These are phyloP conservation scores for Pythium dissotocum DNA, from an alignment of 352 stramenopile genomes.

Conservation along the genomic window DNA sequence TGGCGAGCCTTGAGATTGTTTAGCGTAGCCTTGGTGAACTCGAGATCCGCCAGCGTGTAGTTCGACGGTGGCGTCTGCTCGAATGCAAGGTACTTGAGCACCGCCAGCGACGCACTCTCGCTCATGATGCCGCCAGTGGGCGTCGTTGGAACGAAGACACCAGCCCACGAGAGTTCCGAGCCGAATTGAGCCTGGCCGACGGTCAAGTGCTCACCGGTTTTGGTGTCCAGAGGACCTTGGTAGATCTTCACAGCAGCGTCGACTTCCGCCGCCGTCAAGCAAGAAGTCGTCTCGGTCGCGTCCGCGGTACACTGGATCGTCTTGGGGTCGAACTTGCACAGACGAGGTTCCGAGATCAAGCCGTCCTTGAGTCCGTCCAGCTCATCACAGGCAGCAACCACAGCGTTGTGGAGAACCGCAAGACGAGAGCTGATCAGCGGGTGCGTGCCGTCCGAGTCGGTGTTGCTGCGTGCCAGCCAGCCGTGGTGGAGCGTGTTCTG, in stretches of 20 bases:
- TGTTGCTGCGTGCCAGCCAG: conserved; percentile 38
- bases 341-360: conserved; percentile 35
- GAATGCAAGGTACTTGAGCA: conserved; percentile 46
- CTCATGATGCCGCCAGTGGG: conserved; percentile 33
- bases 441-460: conserved; percentile 27
- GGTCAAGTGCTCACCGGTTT: conserved; percentile 34
- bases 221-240: conserved; percentile 34
- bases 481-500: conserved; percentile 43
- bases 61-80: conserved; percentile 36
- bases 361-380: conserved; percentile 44
- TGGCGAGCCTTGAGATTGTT: conserved; percentile 36
- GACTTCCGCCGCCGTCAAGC: conserved; percentile 37
- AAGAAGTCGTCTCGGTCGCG: conserved; percentile 38
- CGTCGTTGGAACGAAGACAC: conserved; percentile 39
- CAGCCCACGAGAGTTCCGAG: conserved; percentile 43
- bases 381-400: conserved; percentile 36
- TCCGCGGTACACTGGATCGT: conserved; percentile 34
- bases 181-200: conserved; percentile 46
- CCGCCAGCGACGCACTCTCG: conserved; percentile 34
- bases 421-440: conserved; percentile 32
- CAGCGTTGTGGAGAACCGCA: conserved; percentile 40
- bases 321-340: conserved; percentile 36
- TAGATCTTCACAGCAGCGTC: conserved; percentile 39
- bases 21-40: conserved; percentile 41
- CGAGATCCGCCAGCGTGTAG: conserved; percentile 45